phyloP scores from a whole-genome alignment of 805 yeast genomes.

The Kodamaea laetipori region DNA sequence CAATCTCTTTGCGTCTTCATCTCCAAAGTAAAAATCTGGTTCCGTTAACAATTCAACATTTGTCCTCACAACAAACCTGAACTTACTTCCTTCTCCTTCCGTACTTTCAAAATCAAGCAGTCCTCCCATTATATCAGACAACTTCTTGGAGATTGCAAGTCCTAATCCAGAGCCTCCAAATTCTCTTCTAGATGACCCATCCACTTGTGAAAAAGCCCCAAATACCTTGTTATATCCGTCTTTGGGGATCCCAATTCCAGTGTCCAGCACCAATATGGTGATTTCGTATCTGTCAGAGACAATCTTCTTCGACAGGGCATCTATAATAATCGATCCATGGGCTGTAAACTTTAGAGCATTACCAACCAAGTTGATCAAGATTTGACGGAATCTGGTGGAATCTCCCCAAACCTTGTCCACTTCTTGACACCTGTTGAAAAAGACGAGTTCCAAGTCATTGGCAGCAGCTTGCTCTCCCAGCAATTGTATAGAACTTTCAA shows the following conservation, averaged over 20 bases:
- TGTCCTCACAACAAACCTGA: conserved; percentile 38
- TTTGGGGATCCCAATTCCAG: conserved; percentile 56
- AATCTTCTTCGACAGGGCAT: conserved; percentile 32
- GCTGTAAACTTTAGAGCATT: conserved; percentile 55
- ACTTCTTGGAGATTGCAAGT: conserved; percentile 48
- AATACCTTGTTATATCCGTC: conserved; percentile 48
- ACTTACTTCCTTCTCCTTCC: conserved; percentile 51
- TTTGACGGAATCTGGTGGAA: conserved; percentile 51
- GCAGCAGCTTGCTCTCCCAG: conserved; percentile 50
- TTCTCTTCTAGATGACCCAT: conserved; percentile 51
- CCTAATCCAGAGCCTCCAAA: conserved; percentile 59
- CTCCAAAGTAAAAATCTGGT: conserved; percentile 20
- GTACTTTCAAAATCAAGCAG: conserved; percentile 45
- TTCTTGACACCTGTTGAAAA: conserved; percentile 42
- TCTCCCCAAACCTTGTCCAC: conserved; percentile 48
- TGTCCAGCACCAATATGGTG: conserved; percentile 45
- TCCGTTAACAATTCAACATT: conserved; percentile 29
- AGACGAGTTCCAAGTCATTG: conserved; percentile 48
- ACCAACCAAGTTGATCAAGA: conserved; percentile 53
- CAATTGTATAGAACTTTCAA: conserved; percentile 50
- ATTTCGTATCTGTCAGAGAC: conserved; percentile 39
- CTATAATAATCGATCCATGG: conserved; percentile 44
- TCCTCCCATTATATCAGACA: conserved; percentile 53
- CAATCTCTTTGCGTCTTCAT: conserved; percentile 15
- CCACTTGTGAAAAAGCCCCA: conserved; percentile 58